Percentiles rank a stretch among this genome's conserved stretches.
These are phyloP conservation scores for Cryphonectria nitschkei DNA, from an alignment of 2,329 filamentous ascomycete species.

Conservation along the genomic window DNA sequence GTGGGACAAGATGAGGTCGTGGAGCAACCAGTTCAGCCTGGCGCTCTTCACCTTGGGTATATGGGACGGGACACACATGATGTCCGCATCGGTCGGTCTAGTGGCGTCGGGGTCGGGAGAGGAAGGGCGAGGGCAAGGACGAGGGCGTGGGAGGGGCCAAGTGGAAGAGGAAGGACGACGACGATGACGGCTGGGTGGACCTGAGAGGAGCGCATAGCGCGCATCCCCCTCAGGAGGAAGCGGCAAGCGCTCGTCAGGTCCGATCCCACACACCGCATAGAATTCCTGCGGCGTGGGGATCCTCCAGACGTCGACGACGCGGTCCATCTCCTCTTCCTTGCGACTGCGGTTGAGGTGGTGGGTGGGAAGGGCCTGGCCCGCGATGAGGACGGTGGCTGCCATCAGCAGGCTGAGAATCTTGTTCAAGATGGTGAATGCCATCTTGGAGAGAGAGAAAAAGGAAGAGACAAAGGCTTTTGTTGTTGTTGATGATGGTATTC, in stretches of 20 bases:
- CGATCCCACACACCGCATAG: background rate
- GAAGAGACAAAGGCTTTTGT: background rate
- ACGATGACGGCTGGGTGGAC: background rate
- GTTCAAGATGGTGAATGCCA: background rate
- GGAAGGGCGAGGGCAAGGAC: background rate
- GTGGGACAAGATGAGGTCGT: background rate
- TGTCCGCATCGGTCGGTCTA: background rate
- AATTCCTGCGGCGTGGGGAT: background rate
- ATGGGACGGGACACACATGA: conserved; percentile 4
- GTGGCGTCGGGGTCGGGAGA: background rate
- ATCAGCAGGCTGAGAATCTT: background rate
- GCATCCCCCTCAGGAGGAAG: background rate
- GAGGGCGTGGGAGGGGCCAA: background rate
- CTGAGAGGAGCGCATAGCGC: background rate
- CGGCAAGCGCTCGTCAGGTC: background rate
- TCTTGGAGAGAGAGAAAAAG: background rate
- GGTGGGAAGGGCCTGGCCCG: background rate
- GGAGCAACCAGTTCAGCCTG: background rate
- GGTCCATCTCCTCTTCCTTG: background rate
- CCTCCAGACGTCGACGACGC: background rate
- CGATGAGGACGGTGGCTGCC: conserved; percentile 1
- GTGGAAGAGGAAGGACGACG: background rate
- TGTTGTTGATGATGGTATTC: background rate
- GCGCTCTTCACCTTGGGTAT: conserved; percentile 15
- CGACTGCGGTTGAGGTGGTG: conserved; percentile 3